Evolutionary conservation across 2,329 filamentous ascomycete genomes (phyloP), one percentile per base, ranked within the genome.

Genomic region (Albifimbria verrucaria): DNA sequence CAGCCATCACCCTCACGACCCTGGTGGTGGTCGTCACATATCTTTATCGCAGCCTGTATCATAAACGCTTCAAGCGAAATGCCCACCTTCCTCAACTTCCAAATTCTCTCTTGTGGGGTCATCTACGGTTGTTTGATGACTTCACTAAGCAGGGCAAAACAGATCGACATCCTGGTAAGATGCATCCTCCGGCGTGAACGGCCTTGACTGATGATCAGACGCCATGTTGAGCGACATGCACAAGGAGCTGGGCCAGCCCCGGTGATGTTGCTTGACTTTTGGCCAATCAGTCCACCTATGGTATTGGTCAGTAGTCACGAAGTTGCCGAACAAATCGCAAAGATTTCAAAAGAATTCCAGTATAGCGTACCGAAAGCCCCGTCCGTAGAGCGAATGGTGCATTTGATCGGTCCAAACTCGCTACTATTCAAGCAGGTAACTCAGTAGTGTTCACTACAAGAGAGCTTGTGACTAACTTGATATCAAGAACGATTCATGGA

Each of bases 281-380:
- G 72, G 21, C 72, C 72, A 4, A 39, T 68, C n/a, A 57, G 51
- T n/a, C 61, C 55, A 12, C 64, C 70, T n/a, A 63, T 74, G 57
- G 54, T 67, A 10, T 18, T 72, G 21, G 50, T 75, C 11, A 52
- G 54, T 15, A 66, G 55, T 52, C 65, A 72, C 36, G 64, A 68
- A 3, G 52, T 72, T 7, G 71, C 72, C 11, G 72, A 75, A 55
- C 70, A 73, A 48, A 52, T 73, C n/a, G 62, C 70, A 1, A 63
- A 59, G n/a, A 50, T 65, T 4, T 65, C 69, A 1, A 65, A 66
- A 49, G 39, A 47, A 22, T 69, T 64, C 42, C 65, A 65, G 1
- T 68, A 65, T 53, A 69, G 67, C 47, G 53, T 58, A 1, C 64
- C 65, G 3, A 73, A 74, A 55, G 64, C 66, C 0, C 62, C 63